Evolutionary conservation across 2,329 filamentous ascomycete genomes (phyloP), one percentile per base, ranked within the genome.

Genomic region (Elsinoe arachidis): DNA sequence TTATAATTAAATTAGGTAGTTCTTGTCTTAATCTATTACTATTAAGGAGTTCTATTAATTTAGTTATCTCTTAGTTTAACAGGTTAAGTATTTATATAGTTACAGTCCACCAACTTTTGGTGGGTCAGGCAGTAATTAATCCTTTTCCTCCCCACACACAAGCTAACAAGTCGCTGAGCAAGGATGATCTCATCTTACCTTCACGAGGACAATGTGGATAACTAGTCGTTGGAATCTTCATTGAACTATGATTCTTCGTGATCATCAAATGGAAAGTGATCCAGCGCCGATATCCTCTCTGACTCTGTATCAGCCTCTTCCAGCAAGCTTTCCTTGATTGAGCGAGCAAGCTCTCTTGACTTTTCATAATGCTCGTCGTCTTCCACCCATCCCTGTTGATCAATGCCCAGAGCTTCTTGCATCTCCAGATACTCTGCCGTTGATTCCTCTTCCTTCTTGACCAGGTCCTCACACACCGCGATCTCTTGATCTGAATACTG

Each of bases 241-340:
- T 30, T 30, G 26, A 9, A 56, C 9, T 56, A 12, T 21, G 19
- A 34, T 15, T 56, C 53, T 34, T 17, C 39, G 19, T 56, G 53
- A 26, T 51, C 35, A n/a, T 39, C 14, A 17, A 51, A 58, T 12
- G 52, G 57, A 35, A 44, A 51, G 12, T 37, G 39, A 15, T 52
- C 12, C 19, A 54, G 26, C 14, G 53, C 35, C n/a, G 52, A 49
- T 30, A 33, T 54, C 15, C 46, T 35, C 19, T 58, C 56, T n/a
- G 39, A 35, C 10, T 44, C 47, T 26, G 47, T 58, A 5, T 58
- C 44, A 21, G 47, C 56, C 43, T 38, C 47, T 7, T 54, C 37
- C 35, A 66, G 33, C 5, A 59, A 61, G 54, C 65, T 57, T n/a
- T 57, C 63, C 56, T 68, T 70, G 23, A 68, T 58, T 12, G 67